phyloP scores from a whole-genome alignment of 306 rosid genomes.

The Parietaria judaica region DNA sequence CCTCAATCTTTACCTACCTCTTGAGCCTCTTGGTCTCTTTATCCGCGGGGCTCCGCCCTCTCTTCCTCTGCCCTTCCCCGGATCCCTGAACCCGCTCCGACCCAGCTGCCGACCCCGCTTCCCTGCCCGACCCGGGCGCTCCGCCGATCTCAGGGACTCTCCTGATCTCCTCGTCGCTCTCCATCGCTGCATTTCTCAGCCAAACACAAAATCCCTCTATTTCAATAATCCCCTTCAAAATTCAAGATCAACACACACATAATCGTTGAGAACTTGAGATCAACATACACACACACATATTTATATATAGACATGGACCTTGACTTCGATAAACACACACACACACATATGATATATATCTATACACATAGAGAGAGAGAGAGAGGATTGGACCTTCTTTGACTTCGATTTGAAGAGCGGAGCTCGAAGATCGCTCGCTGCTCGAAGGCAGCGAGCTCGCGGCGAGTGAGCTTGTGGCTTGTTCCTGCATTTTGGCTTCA shows the following conservation, averaged over 20 bases:
- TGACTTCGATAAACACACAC: not conserved
- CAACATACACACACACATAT: too few species aligned
- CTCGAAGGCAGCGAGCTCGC: conserved; percentile 58
- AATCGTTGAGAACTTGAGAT: too few species aligned
- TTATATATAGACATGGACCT: not conserved
- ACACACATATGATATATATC: too few species aligned
- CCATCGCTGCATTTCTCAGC: conserved; percentile 38
- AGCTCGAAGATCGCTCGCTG: conserved; percentile 63
- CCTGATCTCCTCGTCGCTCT: conserved; percentile 95
- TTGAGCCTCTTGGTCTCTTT: conserved; percentile 88
- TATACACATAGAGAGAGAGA: too few species aligned
- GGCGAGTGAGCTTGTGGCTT: conserved; percentile 42
- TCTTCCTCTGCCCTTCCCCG: conserved; percentile 67
- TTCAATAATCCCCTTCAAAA: not conserved
- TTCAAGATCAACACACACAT: not conserved
- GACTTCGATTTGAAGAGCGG: conserved; percentile 43
- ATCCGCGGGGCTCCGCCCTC: conserved; percentile 90
- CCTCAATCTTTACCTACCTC: conserved; percentile 35
- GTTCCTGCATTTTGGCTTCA: conserved; percentile 36
- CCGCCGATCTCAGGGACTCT: conserved; percentile 96
- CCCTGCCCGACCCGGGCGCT: conserved; percentile 60
- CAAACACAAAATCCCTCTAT: not conserved
- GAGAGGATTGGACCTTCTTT: conserved; percentile 38
- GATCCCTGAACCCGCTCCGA: conserved; percentile 56
- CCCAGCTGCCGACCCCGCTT: conserved; percentile 48